These are phyloP conservation scores for Thielaviopsis musarum DNA, from an alignment of 2,329 filamentous ascomycete genomes.

Conservation along the genomic window DNA sequence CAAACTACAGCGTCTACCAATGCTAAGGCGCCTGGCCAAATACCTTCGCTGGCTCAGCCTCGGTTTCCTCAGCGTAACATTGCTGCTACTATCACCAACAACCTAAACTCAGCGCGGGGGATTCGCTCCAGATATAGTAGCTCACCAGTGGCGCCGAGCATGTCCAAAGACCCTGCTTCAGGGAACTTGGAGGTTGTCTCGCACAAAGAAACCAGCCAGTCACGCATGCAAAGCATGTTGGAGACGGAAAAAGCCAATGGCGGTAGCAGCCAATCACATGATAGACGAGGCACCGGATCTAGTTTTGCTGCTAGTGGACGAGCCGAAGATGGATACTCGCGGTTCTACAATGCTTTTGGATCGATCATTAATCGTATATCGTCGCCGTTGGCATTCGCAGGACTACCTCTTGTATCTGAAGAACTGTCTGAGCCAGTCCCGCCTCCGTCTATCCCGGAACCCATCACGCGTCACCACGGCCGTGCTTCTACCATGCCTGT, in stretches of 20 bases:
- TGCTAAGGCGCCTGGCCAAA: conserved; percentile 27
- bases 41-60: conserved; percentile 25
- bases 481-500: conserved; percentile 15
- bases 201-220: conserved; percentile 28
- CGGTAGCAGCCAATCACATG: conserved; percentile 17
- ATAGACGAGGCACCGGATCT: conserved; percentile 16
- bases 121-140: conserved; percentile 50
- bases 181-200: conserved; percentile 47
- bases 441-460: not conserved
- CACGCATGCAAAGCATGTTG: conserved; percentile 39
- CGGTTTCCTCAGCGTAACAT: conserved; percentile 36
- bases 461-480: not conserved
- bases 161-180: conserved; percentile 57
- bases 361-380: conserved; percentile 77
- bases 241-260: conserved; percentile 37
- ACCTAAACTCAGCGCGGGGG: conserved; percentile 69
- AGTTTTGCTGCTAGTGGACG: not conserved
- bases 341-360: conserved; percentile 86
- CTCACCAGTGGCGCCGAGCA: conserved; percentile 52
- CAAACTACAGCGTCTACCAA: conserved; percentile 6
- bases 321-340: conserved; percentile 63
- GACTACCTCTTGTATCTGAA: conserved; percentile 56
- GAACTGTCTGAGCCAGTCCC: conserved; percentile 20
- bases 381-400: conserved; percentile 81
- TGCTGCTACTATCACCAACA: conserved; percentile 73